Base-by-base conservation (phyloP, 257 asterid genomes). In the Eustoma russellianum region DNA sequence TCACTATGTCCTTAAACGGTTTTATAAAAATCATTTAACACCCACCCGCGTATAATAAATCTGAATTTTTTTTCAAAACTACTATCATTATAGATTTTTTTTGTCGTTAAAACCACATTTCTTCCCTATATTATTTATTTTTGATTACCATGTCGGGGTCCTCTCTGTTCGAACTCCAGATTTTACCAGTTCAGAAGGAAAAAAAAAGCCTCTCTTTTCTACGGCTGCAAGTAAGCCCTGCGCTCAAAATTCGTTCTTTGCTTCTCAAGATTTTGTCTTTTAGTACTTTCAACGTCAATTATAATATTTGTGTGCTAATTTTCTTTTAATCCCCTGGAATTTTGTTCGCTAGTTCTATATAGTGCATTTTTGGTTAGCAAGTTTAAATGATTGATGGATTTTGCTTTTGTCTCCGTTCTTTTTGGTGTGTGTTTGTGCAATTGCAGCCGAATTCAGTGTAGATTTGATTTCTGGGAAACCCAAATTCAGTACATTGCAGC, bases 351-450 rank as follows among this genome's bases (percentile, higher is more conserved):
- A 33, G 44, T 41, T 50, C 6, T 0, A 33, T 3, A 53, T 34
- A 0, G 19, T 35, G 34, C 8, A 16, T 53, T 6, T 11, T n/a
- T 53, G 33, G 28, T 15, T 50, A 50, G 13, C 12, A 9, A 6
- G n/a, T 24, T 24, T 24, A 24, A 24, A 33, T 0, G 2, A 35
- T 45, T 53, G 60, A 34, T 54, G 28, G 51, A 15, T 28, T 14
- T 7, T 46, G 19, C 30, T 18, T 24, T 49, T 64, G 51, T 41
- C 16, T 55, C 53, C 55, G 50, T 65, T 74, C 64, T 72, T 80
- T 94, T 79, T 50, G 70, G 88, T 60, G 64, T 75, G 63, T 83
- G 88, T 75, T 71, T 77, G 73, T 70, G 3, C 86, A 55, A 66
- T 88, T 59, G 53, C 79, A 44, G 77, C 75, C 68, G 60, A 75